A percentile compares a stretch with the other conserved stretches of the same genome.
These are phyloP conservation scores for Ophiostoma novo-ulmi DNA, from an alignment of 2,329 filamentous ascomycete species.

Conservation along the genomic window DNA sequence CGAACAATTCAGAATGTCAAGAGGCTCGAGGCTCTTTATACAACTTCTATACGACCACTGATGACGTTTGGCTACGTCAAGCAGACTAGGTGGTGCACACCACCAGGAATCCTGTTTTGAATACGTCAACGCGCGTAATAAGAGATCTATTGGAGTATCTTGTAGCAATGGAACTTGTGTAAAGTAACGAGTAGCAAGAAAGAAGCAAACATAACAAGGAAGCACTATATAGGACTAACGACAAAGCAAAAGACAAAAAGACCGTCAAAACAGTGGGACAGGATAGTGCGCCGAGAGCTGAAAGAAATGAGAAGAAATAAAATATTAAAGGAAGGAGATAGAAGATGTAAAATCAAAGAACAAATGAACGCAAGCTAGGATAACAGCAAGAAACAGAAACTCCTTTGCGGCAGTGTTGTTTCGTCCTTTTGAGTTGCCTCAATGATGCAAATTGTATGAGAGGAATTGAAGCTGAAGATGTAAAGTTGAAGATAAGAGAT, in stretches of 20 bases:
- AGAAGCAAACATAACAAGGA: not conserved
- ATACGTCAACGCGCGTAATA: not conserved
- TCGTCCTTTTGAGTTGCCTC: slow-evolving; percentile 23
- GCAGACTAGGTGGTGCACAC: not conserved
- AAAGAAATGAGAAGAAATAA: not conserved
- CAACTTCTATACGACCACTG: not conserved
- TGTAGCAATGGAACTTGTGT: not conserved
- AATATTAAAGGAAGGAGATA: not conserved
- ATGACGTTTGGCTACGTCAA: slow-evolving; percentile 8
- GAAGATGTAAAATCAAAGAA: not conserved
- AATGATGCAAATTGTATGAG: slow-evolving; percentile 20
- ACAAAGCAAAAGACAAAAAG: not conserved
- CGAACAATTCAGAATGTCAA: not conserved
- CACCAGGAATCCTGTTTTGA: not conserved
- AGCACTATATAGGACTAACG: not conserved
- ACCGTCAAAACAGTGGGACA: not conserved
- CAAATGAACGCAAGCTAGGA: slow-evolving; percentile 7
- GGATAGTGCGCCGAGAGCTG: not conserved
- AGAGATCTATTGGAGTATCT: slow-evolving; percentile 3
- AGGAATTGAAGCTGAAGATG: not conserved
- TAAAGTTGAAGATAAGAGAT: not conserved
- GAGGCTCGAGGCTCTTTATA: not conserved
- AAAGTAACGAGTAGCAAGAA: not conserved
- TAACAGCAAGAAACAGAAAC: slow-evolving; percentile 10
- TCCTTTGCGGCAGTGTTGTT: slow-evolving; percentile 7